A percentile compares a stretch with the other conserved stretches of the same genome.
Conservation (phyloP, 352 stramenopile genomes). For the Pythium vanterpoolii region DNA sequence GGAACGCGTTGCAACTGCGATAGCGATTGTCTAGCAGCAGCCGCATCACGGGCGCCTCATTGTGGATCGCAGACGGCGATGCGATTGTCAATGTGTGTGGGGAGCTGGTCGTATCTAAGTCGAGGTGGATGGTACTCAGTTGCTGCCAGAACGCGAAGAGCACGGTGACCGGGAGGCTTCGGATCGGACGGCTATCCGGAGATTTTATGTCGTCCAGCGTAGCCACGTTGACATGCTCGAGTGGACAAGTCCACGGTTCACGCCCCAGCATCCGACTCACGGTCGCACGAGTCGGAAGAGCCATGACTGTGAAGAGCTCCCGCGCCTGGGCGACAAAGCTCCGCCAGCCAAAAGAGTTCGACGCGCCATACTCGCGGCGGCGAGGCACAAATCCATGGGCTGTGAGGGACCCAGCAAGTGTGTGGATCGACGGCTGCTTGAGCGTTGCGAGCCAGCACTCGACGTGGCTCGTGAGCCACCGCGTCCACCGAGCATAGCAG, state of each 20-base stretch:
- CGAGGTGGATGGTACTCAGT: slow-evolving; percentile 2
- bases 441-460: slow-evolving; percentile 10
- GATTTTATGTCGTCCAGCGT: neutral
- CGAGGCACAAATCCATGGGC: no score
- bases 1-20: slow-evolving; percentile 5
- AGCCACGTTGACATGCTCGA: slow-evolving; percentile 1
- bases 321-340: slow-evolving; percentile 12
- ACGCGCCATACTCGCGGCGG: neutral
- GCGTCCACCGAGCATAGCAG: neutral
- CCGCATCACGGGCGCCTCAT: neutral
- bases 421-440: neutral
- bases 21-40: slow-evolving; percentile 14
- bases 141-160: slow-evolving; percentile 19
- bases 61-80: neutral
- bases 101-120: slow-evolving; percentile 1
- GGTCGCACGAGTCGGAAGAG: neutral
- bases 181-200: neutral
- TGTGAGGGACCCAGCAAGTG: neutral
- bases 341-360: slow-evolving; percentile 8
- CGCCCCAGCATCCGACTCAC: neutral
- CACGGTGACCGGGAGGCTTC: neutral
- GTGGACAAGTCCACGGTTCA: neutral
- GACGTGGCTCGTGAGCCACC: slow-evolving; percentile 12
- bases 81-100: slow-evolving; percentile 1
- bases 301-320: neutral